Evolutionary conservation across 177 flowering plant genomes (phyloP).

Genomic region (Tripterygium wilfordii): DNA sequence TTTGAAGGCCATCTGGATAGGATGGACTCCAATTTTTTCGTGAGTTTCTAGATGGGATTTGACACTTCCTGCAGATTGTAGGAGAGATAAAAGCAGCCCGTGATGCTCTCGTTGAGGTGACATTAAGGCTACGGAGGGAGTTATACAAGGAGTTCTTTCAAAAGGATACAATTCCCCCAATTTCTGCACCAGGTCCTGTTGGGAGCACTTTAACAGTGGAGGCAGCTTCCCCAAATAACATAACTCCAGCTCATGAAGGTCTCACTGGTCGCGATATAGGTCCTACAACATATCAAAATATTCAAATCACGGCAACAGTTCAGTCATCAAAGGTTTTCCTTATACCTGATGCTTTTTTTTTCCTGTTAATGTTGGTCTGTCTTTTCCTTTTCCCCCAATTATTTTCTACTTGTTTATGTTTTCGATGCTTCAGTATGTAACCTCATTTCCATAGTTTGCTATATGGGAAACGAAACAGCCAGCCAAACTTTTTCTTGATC

Average conservation of each 20-base stretch:
- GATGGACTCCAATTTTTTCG: neutral
- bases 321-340: conserved; percentile 50
- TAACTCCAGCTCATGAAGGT: conserved; percentile 30
- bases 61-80: conserved; percentile 47
- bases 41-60: neutral
- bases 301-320: conserved; percentile 22
- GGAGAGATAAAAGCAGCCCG: conserved; percentile 93
- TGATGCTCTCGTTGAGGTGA: conserved; percentile 87
- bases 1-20: too few species aligned
- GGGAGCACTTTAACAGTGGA: conserved; percentile 28
- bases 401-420: neutral
- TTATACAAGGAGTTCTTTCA: conserved; percentile 57
- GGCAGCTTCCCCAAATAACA: conserved; percentile 36
- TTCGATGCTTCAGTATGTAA: neutral
- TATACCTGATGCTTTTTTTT: neutral
- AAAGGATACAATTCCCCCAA: conserved; percentile 39
- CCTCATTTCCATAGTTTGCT: neutral
- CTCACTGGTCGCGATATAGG: conserved; percentile 31
- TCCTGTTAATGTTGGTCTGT: too few species aligned
- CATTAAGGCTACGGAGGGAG: conserved; percentile 60
- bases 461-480: neutral
- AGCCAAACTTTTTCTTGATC: neutral
- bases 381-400: too few species aligned
- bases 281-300: conserved; percentile 30
- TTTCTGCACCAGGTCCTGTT: conserved; percentile 23